phyloP scores from a whole-genome alignment of 1,139 yeast genomes.

The Debaryomyces subglobosus region DNA sequence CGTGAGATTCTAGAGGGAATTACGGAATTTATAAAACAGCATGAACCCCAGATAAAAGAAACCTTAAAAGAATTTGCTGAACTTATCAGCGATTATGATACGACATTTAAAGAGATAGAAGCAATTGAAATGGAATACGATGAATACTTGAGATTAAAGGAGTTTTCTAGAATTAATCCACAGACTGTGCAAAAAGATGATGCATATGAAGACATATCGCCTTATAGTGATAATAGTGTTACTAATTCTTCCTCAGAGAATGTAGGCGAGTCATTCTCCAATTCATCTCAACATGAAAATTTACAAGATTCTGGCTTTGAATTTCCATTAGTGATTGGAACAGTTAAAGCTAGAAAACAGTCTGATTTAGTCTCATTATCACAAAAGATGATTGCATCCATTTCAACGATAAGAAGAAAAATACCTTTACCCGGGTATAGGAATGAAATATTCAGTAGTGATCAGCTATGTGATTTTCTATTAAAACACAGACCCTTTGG shows the following conservation, averaged over 20 bases:
- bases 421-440: slow-evolving; percentile 48
- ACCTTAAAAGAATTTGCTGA: slow-evolving; percentile 29
- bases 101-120: slow-evolving; percentile 29
- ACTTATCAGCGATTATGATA: slow-evolving; percentile 32
- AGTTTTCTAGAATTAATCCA: slow-evolving; percentile 24
- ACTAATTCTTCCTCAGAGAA: slow-evolving; percentile 3
- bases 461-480: slow-evolving; percentile 37
- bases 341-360: slow-evolving; percentile 22
- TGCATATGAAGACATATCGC: slow-evolving; percentile 10
- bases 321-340: slow-evolving; percentile 41
- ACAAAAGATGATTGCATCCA: slow-evolving; percentile 24
- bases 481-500: slow-evolving; percentile 33
- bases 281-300: not conserved
- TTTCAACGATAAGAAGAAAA: slow-evolving; percentile 35
- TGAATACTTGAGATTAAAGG: slow-evolving; percentile 36
- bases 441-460: slow-evolving; percentile 44
- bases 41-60: slow-evolving; percentile 39
- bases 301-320: slow-evolving; percentile 17
- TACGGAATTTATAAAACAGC: slow-evolving; percentile 37
- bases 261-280: not conserved
- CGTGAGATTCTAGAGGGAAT: slow-evolving; percentile 38
- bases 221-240: not conserved
- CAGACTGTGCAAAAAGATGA: slow-evolving; percentile 14
- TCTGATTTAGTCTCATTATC: slow-evolving; percentile 25
- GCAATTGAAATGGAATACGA: slow-evolving; percentile 33